Percentiles rank a stretch among this genome's conserved stretches.
Conservation (phyloP, 2,329 filamentous ascomycete genomes). For the Neoarthrinium moseri region DNA sequence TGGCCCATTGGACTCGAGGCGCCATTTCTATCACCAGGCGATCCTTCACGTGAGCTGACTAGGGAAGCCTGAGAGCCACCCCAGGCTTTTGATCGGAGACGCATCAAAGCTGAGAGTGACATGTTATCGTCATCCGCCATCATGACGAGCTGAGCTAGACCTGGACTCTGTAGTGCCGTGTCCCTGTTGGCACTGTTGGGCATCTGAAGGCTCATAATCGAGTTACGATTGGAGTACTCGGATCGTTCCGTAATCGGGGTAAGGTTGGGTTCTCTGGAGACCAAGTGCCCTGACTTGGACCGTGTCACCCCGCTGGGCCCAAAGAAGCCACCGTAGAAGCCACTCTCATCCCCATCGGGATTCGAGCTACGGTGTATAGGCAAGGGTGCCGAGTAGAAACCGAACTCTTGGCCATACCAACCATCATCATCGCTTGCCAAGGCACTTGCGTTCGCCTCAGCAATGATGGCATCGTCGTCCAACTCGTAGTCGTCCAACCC, state of each 20-base stretch:
- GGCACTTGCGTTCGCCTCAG: constrained; percentile 90
- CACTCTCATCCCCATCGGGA: constrained; percentile 32
- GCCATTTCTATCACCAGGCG: constrained; percentile 39
- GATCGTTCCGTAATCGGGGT: constrained; percentile 95
- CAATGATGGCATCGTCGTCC: constrained; percentile 88
- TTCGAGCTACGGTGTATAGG: constrained; percentile 23
- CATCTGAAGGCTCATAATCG: constrained; percentile 69
- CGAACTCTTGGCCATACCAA: constrained; percentile 95
- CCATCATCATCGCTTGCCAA: constrained; percentile 90
- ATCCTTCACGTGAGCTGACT: constrained; percentile 49
- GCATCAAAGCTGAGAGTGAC: constrained; percentile 70
- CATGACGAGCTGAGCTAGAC: constrained; percentile 74
- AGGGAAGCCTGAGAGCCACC: constrained; percentile 78
- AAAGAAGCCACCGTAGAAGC: constrained; percentile 81
- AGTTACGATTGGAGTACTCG: constrained; percentile 94
- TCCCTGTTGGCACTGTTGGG: constrained; percentile 49
- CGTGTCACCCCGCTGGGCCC: constrained; percentile 71
- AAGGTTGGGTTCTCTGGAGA: constrained; percentile 82
- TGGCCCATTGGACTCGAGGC: constrained; percentile 42
- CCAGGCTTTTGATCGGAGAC: constrained; percentile 73
- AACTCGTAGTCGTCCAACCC: constrained; percentile 63
- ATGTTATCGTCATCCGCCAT: constrained; percentile 68
- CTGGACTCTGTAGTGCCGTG: constrained; percentile 62
- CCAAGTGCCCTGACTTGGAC: constrained; percentile 69
- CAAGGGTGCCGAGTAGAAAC: constrained; percentile 75